Evolutionary conservation across 2,329 filamentous ascomycete genomes (phyloP).

Genomic region (Trichoderma atrobrunneum): DNA sequence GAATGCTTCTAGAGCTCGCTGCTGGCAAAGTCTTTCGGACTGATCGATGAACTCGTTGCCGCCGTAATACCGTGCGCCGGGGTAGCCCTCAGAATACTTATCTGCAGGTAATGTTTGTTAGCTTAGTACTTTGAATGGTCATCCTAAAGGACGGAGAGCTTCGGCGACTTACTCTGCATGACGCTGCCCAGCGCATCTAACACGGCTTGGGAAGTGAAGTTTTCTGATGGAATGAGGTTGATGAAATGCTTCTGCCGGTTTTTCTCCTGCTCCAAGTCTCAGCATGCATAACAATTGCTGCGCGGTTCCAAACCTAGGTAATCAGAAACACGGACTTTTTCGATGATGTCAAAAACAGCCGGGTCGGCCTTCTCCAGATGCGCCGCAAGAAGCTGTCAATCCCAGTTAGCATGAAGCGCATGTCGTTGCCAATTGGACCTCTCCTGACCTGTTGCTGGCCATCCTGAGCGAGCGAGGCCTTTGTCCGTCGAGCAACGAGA

Average conservation of each 20-base stretch:
- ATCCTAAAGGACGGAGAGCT: background rate
- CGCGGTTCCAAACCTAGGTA: background rate
- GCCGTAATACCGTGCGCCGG: constrained; percentile 92
- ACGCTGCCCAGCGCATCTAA: constrained; percentile 88
- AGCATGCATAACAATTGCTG: background rate
- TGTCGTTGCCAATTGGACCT: background rate
- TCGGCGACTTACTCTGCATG: constrained; percentile 74
- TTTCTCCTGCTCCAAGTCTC: constrained; percentile 68
- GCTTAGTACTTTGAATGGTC: constrained; percentile 8
- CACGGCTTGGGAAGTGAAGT: constrained; percentile 91
- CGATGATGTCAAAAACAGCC: constrained; percentile 80
- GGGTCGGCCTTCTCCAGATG: constrained; percentile 83
- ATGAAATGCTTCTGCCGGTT: constrained; percentile 95
- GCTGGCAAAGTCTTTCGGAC: constrained; percentile 84
- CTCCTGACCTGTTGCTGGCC: constrained; percentile 57
- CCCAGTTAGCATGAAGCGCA: background rate
- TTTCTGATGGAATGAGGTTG: constrained; percentile 93
- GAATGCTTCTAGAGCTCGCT: constrained; percentile 84
- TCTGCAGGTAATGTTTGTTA: constrained; percentile 51
- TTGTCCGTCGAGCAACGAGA: constrained; percentile 34
- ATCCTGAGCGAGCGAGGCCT: constrained; percentile 50
- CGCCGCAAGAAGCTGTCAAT: constrained; percentile 70
- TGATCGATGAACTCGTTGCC: constrained; percentile 96
- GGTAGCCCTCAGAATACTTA: constrained; percentile 98
- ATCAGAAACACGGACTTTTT: constrained; percentile 61